A percentile compares a stretch with the other conserved stretches of the same genome.
Conservation (phyloP, 495 filamentous ascomycete species). For the Extremus antarcticus region DNA sequence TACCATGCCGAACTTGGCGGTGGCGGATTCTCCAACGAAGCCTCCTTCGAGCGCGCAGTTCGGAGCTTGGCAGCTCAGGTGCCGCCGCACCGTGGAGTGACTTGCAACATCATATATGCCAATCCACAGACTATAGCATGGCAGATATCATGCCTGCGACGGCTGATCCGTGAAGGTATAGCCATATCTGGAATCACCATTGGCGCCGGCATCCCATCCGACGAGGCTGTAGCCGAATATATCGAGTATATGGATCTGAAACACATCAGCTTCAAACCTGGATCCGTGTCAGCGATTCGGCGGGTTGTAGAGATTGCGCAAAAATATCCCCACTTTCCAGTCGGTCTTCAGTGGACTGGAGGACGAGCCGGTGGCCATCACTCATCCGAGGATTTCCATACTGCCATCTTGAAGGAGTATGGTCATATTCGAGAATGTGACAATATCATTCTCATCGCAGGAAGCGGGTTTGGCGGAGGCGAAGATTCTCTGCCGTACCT, state of each 20-base stretch:
- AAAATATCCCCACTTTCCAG: constrained; percentile 36
- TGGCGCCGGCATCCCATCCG: constrained; percentile 43
- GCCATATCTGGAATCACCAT: too few species aligned
- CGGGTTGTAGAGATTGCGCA: constrained; percentile 40
- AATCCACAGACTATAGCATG: too few species aligned
- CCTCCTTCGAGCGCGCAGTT: too few species aligned
- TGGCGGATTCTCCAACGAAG: too few species aligned
- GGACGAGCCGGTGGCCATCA: constrained; percentile 43
- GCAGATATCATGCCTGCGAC: too few species aligned
- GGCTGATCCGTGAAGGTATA: too few species aligned
- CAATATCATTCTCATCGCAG: constrained; percentile 40
- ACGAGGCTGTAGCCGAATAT: constrained; percentile 38
- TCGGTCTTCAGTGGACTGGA: constrained; percentile 43
- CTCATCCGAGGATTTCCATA: constrained; percentile 43
- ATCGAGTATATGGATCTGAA: constrained; percentile 38
- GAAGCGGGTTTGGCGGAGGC: constrained; percentile 39
- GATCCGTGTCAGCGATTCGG: constrained; percentile 35
- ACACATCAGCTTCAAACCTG: constrained; percentile 43
- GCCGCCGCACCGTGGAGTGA: not conserved
- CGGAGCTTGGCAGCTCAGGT: too few species aligned
- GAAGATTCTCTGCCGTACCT: constrained; percentile 41
- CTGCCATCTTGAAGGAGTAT: constrained; percentile 38
- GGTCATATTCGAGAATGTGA: constrained; percentile 33
- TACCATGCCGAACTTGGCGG: too few species aligned
- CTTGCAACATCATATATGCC: too few species aligned